Conservation (phyloP, 805 yeast genomes). For the Lachancea sp. region DNA sequence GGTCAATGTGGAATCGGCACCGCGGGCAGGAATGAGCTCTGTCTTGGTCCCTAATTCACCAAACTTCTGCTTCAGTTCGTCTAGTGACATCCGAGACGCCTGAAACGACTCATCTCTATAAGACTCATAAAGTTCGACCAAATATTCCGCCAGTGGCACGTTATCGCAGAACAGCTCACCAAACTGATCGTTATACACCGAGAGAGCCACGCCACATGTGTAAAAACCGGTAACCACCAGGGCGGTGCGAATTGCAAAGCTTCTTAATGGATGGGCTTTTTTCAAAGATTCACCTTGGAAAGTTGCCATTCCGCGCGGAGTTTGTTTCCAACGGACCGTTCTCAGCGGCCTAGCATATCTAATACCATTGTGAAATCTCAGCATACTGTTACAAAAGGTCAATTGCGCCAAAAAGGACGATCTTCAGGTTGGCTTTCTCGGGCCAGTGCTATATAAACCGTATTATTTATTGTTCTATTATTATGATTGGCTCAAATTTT, state of each 20-base stretch:
- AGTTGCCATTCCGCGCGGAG: constrained; percentile 12
- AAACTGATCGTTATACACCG: constrained; percentile 51
- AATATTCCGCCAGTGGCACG: constrained; percentile 56
- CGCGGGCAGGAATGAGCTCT: constrained; percentile 10
- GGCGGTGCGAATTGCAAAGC: constrained; percentile 28
- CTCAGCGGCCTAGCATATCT: background rate
- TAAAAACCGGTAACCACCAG: constrained; percentile 38
- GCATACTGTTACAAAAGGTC: constrained; percentile 1
- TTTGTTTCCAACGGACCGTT: constrained; percentile 1
- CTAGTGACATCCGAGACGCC: constrained; percentile 18
- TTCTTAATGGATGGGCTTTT: constrained; percentile 26
- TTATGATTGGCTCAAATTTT: background rate
- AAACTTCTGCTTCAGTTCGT: constrained; percentile 21
- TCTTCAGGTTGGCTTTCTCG: background rate
- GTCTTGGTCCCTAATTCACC: constrained; percentile 17
- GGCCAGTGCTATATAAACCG: too few relatives aligned
- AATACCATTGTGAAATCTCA: constrained; percentile 4
- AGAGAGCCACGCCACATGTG: constrained; percentile 53
- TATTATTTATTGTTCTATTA: background rate
- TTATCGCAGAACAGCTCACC: constrained; percentile 57
- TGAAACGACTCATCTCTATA: constrained; percentile 18
- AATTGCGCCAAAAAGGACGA: background rate
- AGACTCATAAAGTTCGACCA: constrained; percentile 46
- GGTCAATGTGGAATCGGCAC: constrained; percentile 9
- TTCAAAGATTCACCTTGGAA: constrained; percentile 8